phyloP scores from a whole-genome alignment of 495 filamentous ascomycete species.

The Daldinia vernicosa region DNA sequence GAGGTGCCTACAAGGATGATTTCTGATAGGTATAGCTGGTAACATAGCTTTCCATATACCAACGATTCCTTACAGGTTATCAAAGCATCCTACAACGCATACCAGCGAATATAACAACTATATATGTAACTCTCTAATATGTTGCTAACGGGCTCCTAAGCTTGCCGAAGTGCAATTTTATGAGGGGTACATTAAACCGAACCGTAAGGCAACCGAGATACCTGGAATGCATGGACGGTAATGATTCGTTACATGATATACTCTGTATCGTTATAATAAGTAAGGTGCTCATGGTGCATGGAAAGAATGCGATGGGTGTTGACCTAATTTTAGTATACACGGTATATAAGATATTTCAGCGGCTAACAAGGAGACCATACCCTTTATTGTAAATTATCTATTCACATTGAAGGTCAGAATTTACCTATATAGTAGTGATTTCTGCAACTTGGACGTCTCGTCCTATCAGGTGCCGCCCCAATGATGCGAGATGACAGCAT shows the following conservation, averaged over 20 bases:
- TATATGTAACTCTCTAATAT: background rate
- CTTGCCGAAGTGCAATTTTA: background rate
- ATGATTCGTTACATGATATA: background rate
- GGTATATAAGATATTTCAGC: background rate
- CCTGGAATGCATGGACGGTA: background rate
- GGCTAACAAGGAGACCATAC: slow-evolving; percentile 4
- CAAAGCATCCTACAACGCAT: background rate
- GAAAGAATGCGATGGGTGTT: background rate
- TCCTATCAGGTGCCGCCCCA: slow-evolving; percentile 25
- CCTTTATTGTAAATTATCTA: slow-evolving; percentile 2
- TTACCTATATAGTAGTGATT: background rate
- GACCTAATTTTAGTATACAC: slow-evolving; percentile 1
- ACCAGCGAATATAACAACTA: no score
- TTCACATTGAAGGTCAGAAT: background rate
- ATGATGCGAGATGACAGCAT: slow-evolving; percentile 33
- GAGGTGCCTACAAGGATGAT: no score
- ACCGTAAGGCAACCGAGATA: background rate
- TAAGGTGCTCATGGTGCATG: no score
- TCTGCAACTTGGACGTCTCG: background rate
- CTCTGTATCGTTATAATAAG: no score
- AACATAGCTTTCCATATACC: background rate
- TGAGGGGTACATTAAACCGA: background rate
- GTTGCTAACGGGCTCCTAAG: background rate
- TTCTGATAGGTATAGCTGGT: background rate
- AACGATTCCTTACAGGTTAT: background rate